Evolutionary conservation across 2,329 filamentous ascomycete genomes (phyloP).

Genomic region (Penicillium sp.): DNA sequence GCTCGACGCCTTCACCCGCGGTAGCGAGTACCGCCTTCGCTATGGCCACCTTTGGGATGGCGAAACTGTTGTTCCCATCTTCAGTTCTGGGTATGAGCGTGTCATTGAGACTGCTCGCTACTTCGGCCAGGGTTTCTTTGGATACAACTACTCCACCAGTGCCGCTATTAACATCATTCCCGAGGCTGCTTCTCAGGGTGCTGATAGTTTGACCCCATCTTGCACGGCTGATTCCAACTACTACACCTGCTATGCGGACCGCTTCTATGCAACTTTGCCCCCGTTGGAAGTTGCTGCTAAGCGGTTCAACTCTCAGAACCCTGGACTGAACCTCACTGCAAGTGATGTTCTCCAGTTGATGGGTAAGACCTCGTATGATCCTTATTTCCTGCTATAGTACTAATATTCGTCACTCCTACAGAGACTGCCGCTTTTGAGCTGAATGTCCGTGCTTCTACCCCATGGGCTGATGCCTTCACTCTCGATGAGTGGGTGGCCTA

Average conservation of each 20-base stretch:
- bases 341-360: slow-evolving; percentile 21
- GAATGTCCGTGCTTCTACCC: slow-evolving; percentile 17
- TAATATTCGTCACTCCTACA: neutral
- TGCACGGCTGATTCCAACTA: slow-evolving; percentile 13
- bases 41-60: slow-evolving; percentile 21
- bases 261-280: neutral
- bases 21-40: slow-evolving; percentile 18
- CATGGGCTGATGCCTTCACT: slow-evolving; percentile 25
- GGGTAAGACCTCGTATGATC: slow-evolving; percentile 5
- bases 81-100: slow-evolving; percentile 18
- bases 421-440: slow-evolving; percentile 22
- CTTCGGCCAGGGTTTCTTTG: slow-evolving; percentile 25
- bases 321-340: slow-evolving; percentile 16
- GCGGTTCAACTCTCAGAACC: slow-evolving; percentile 22
- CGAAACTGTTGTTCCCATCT: slow-evolving; percentile 16
- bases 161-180: slow-evolving; percentile 24
- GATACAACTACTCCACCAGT: slow-evolving; percentile 19
- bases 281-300: slow-evolving; percentile 19
- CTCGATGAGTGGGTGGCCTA: slow-evolving; percentile 24
- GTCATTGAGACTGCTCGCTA: slow-evolving; percentile 24
- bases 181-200: slow-evolving; percentile 16
- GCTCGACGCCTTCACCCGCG: slow-evolving; percentile 14
- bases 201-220: slow-evolving; percentile 19
- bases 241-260: slow-evolving; percentile 11
- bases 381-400: neutral